Conservation (phyloP, 75 land plant genomes). For the Ceratopteris richardii region DNA sequence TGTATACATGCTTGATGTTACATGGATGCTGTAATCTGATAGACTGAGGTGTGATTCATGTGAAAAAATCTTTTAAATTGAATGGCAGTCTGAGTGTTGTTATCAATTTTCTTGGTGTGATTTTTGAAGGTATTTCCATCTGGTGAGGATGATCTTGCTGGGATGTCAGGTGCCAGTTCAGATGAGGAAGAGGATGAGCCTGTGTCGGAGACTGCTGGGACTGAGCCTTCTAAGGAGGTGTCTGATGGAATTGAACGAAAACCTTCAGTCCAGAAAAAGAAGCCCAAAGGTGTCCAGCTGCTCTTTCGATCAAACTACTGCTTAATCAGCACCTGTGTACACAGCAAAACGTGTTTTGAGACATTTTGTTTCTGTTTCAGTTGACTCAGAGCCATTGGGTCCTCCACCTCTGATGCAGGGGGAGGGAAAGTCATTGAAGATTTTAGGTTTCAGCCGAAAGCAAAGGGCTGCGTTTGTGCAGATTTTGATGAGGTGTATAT, state of each 20-base stretch:
- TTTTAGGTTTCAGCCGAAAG: constrained; percentile 80
- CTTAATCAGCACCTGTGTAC: no score
- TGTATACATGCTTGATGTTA: no score
- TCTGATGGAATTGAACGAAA: constrained; percentile 22
- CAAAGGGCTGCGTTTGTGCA: constrained; percentile 83
- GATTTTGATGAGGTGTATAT: constrained; percentile 84
- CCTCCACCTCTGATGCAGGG: constrained; percentile 93
- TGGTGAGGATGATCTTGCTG: constrained; percentile 88
- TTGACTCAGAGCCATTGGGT: constrained; percentile 48
- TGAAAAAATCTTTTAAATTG: no score
- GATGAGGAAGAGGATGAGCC: constrained; percentile 74
- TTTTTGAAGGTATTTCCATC: constrained; percentile 46
- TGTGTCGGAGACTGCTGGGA: constrained; percentile 56
- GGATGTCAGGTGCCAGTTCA: constrained; percentile 71
- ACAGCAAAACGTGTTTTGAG: no score
- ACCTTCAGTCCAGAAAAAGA: constrained; percentile 27
- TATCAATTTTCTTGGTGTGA: no score
- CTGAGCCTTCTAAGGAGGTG: constrained; percentile 29
- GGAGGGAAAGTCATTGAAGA: constrained; percentile 72
- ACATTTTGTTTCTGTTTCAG: constrained; percentile 8
- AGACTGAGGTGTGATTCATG: no score
- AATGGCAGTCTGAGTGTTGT: no score
- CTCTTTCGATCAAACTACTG: no score
- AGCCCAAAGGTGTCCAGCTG: constrained; percentile 32
- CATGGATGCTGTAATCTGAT: no score